phyloP scores from a whole-genome alignment of 2,329 filamentous ascomycete species.

The Cercospora janseana region DNA sequence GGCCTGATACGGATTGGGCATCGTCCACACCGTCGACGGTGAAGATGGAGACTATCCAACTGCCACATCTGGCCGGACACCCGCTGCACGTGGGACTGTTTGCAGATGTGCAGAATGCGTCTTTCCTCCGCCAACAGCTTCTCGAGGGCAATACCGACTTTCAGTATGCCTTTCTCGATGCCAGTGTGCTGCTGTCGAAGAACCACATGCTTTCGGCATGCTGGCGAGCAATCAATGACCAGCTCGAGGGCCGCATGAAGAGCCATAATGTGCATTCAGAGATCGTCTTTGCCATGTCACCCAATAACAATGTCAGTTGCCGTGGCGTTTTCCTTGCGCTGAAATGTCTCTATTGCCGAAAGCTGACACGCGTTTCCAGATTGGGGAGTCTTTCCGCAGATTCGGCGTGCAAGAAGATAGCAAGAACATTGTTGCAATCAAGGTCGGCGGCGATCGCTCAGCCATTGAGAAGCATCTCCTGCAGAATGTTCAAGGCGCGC shows the following conservation, averaged over 20 bases:
- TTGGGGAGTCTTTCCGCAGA: conserved; percentile 83
- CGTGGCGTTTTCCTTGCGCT: too few relatives aligned
- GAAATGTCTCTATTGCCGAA: conserved; percentile 7
- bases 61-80: conserved; percentile 74
- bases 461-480: conserved; percentile 59
- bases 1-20: background rate
- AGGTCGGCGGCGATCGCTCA: conserved; percentile 57
- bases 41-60: conserved; percentile 61
- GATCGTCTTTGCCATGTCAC: conserved; percentile 74
- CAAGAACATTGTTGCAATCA: conserved; percentile 73
- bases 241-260: conserved; percentile 61
- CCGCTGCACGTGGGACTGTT: conserved; percentile 74
- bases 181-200: conserved; percentile 69
- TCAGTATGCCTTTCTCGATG: conserved; percentile 93
- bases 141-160: conserved; percentile 80
- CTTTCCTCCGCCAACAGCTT: conserved; percentile 77
- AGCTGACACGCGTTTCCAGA: conserved; percentile 53
- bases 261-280: conserved; percentile 88
- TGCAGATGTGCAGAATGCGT: conserved; percentile 70
- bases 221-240: conserved; percentile 71
- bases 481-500: conserved; percentile 60
- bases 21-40: background rate
- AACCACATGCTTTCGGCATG: conserved; percentile 71
- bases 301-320: conserved; percentile 77
- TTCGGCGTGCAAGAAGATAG: conserved; percentile 77